Percentiles rank a stretch among this genome's conserved stretches.
These are phyloP conservation scores for Calocybe cyanea DNA, from an alignment of 768 basidiomycete species.

Conservation along the genomic window DNA sequence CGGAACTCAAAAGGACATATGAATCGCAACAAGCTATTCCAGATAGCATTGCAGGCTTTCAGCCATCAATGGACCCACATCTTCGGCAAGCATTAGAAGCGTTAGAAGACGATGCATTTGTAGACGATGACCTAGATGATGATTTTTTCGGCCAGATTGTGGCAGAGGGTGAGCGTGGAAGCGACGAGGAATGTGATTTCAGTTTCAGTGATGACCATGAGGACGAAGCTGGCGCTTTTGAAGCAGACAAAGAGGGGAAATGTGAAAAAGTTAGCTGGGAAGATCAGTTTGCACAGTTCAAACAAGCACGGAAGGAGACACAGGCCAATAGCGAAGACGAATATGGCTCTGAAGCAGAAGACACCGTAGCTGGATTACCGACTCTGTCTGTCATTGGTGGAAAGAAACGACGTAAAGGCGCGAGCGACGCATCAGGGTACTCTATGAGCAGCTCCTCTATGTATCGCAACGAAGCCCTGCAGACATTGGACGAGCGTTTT, in stretches of 20 bases:
- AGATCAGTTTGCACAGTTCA: constrained; percentile 77
- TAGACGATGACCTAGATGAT: constrained; percentile 71
- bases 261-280: constrained; percentile 55
- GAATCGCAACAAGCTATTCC: constrained; percentile 79
- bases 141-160: constrained; percentile 76
- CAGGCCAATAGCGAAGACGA: constrained; percentile 44
- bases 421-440: constrained; percentile 88
- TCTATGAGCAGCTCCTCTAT: constrained; percentile 97
- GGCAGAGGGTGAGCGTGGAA: constrained; percentile 61
- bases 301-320: constrained; percentile 52
- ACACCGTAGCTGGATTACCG: constrained; percentile 78
- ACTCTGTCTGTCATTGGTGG: constrained; percentile 67
- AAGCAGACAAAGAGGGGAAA: constrained; percentile 14
- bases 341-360: constrained; percentile 63
- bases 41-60: constrained; percentile 80
- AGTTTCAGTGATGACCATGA: constrained; percentile 59
- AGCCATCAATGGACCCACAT: constrained; percentile 96
- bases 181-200: constrained; percentile 59
- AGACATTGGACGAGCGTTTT: constrained; percentile 89
- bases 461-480: constrained; percentile 86
- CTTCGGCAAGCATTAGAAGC: constrained; percentile 91
- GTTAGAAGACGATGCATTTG: constrained; percentile 93
- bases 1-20: constrained; percentile 71
- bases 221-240: constrained; percentile 19
- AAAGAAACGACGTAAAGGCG: constrained; percentile 65